phyloP scores from a whole-genome alignment of 306 rosid species.

The Gastrolobium bilobum region DNA sequence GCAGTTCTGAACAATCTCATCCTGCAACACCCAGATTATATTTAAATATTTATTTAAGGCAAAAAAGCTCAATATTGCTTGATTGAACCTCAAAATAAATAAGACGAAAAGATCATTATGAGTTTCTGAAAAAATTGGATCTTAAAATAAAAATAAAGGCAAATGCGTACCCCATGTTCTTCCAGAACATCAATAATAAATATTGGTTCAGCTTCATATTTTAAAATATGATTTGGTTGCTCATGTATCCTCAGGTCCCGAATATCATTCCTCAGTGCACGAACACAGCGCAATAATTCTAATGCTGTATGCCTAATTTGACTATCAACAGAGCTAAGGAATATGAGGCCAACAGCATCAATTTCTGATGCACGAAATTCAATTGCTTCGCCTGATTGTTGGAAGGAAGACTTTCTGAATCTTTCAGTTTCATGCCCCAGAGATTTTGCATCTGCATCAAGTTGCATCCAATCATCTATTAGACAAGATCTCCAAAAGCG shows the following conservation, averaged over 20 bases:
- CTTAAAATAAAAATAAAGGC: slow-evolving; percentile 37
- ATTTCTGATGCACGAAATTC: slow-evolving; percentile 96
- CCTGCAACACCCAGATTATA: slow-evolving; percentile 64
- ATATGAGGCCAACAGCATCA: slow-evolving; percentile 97
- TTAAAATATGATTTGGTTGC: slow-evolving; percentile 72
- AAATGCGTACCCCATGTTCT: slow-evolving; percentile 90
- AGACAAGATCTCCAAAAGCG: slow-evolving; percentile 98
- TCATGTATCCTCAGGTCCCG: slow-evolving; percentile 71
- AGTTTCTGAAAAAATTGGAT: slow-evolving; percentile 33
- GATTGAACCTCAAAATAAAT: slow-evolving; percentile 45
- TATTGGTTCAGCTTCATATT: slow-evolving; percentile 93
- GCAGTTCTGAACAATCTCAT: slow-evolving; percentile 96
- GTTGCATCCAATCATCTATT: slow-evolving; percentile 81
- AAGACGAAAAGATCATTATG: slow-evolving; percentile 5
- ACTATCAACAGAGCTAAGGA: slow-evolving; percentile 97
- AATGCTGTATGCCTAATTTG: slow-evolving; percentile 95
- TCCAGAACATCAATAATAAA: slow-evolving; percentile 95
- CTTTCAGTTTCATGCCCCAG: slow-evolving; percentile 67
- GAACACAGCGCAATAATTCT: slow-evolving; percentile 95
- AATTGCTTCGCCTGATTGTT: slow-evolving; percentile 73
- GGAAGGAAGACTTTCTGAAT: slow-evolving; percentile 81
- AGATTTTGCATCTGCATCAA: slow-evolving; percentile 64
- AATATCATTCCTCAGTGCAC: slow-evolving; percentile 94
- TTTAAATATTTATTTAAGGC: slow-evolving; percentile 39
- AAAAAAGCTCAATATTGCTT: slow-evolving; percentile 18